These are phyloP conservation scores for Plectranthus barbatus DNA, from an alignment of 257 asterid genomes.

Conservation along the genomic window DNA sequence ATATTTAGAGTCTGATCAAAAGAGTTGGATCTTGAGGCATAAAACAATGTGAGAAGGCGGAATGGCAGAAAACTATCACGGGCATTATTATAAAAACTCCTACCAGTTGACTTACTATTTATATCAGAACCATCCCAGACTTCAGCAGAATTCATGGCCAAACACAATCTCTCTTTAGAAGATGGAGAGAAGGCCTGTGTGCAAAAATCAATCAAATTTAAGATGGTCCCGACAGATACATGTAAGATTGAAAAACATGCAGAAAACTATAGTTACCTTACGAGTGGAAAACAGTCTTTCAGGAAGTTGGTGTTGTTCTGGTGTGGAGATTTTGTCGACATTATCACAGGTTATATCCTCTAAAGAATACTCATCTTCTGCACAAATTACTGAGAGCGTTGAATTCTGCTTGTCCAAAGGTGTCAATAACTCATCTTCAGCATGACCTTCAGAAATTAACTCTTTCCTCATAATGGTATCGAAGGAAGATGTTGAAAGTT, in stretches of 20 bases:
- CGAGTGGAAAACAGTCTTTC: conserved; percentile 67
- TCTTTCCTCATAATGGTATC: conserved; percentile 15
- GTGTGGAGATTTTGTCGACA: conserved; percentile 22
- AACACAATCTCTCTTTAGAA: conserved; percentile 50
- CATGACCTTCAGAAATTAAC: conserved; percentile 17
- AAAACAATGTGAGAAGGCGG: neutral
- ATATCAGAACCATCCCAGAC: conserved; percentile 19
- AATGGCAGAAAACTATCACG: neutral
- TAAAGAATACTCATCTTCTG: conserved; percentile 23
- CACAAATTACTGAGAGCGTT: conserved; percentile 13
- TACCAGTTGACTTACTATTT: conserved; percentile 42
- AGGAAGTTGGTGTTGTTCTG: conserved; percentile 39
- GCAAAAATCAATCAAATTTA: conserved; percentile 5
- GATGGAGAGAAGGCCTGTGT: conserved; percentile 74
- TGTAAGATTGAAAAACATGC: conserved; percentile 6
- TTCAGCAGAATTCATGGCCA: conserved; percentile 46
- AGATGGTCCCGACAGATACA: conserved; percentile 6
- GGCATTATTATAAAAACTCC: conserved; percentile 1
- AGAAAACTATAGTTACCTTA: conserved; percentile 45
- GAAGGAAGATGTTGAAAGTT: conserved; percentile 16
- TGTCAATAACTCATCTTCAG: conserved; percentile 22
- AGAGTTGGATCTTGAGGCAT: neutral
- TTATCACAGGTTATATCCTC: conserved; percentile 25
- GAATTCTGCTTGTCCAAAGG: conserved; percentile 25
- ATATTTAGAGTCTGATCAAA: neutral